phyloP scores from a whole-genome alignment of 2,329 filamentous ascomycete genomes.

The Trichophyton rubrum region DNA sequence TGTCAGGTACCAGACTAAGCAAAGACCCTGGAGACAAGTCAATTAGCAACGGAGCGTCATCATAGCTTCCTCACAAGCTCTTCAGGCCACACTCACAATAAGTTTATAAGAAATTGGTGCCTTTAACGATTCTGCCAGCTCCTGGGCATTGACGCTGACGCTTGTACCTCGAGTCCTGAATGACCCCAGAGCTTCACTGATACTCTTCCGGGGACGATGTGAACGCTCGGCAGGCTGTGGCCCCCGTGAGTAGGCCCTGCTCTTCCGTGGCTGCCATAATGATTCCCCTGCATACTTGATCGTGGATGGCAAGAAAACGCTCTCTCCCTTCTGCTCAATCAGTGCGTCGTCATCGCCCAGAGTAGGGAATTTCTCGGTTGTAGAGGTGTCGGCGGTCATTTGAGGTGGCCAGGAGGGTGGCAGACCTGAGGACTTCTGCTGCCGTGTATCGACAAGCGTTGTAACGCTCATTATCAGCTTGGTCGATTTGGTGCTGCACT shows the following conservation, averaged over 20 bases:
- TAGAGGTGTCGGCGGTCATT: conserved; percentile 9
- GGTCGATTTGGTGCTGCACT: background rate
- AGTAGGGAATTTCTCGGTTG: conserved; percentile 33
- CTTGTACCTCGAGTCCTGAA: conserved; percentile 72
- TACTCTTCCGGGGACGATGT: conserved; percentile 69
- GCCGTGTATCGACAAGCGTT: conserved; percentile 28
- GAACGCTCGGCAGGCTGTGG: conserved; percentile 31
- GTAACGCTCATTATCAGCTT: conserved; percentile 27
- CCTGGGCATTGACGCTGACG: conserved; percentile 83
- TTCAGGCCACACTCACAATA: conserved; percentile 47
- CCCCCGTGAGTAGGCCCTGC: conserved; percentile 35
- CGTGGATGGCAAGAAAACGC: conserved; percentile 11
- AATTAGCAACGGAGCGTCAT: background rate
- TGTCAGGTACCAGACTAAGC: conserved; percentile 84
- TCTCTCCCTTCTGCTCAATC: conserved; percentile 13
- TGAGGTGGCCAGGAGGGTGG: conserved; percentile 25
- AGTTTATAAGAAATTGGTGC: conserved; percentile 81
- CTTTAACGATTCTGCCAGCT: conserved; percentile 79
- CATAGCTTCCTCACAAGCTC: background rate
- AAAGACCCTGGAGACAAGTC: conserved; percentile 53
- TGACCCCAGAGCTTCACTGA: conserved; percentile 73
- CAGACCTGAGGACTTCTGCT: conserved; percentile 26
- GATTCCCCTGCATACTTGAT: conserved; percentile 31
- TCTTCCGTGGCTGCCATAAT: conserved; percentile 50
- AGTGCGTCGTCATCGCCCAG: conserved; percentile 29